Evolutionary conservation across 2,329 filamentous ascomycete genomes (phyloP).

Genomic region (Dothiorella sarmentorum): DNA sequence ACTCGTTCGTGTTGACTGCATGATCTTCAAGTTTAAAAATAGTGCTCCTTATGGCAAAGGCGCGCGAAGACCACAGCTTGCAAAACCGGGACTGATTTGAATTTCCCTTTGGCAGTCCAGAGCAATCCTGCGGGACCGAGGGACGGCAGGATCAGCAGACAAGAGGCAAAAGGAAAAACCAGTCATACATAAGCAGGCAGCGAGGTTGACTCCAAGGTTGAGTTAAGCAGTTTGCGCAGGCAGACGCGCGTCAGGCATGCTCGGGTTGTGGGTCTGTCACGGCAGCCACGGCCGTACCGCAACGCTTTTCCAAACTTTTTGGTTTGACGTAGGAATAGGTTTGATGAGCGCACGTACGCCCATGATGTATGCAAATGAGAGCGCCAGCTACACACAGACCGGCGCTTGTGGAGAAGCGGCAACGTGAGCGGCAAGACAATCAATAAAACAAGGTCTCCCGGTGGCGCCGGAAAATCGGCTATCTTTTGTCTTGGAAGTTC

Average conservation of each 20-base stretch:
- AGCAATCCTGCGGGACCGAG: background rate
- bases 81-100: too few species aligned
- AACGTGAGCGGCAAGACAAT: slow-evolving; percentile 12
- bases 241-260: slow-evolving; percentile 13
- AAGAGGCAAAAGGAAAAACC: background rate
- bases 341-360: background rate
- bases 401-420: background rate
- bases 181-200: background rate
- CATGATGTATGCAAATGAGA: background rate
- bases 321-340: background rate
- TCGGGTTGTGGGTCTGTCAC: slow-evolving; percentile 3
- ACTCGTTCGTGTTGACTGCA: background rate
- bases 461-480: slow-evolving; percentile 13
- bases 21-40: slow-evolving; percentile 5
- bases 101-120: too few species aligned
- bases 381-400: background rate
- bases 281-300: background rate
- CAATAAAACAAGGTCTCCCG: background rate
- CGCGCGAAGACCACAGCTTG: background rate
- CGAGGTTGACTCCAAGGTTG: background rate
- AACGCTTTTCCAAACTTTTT: background rate
- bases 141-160: background rate
- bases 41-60: background rate
- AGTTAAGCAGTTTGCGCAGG: background rate
- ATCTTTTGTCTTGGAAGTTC: slow-evolving; percentile 7